Evolutionary conservation across 345 rosid species (phyloP).

Genomic region (Abelmoschus esculentus): DNA sequence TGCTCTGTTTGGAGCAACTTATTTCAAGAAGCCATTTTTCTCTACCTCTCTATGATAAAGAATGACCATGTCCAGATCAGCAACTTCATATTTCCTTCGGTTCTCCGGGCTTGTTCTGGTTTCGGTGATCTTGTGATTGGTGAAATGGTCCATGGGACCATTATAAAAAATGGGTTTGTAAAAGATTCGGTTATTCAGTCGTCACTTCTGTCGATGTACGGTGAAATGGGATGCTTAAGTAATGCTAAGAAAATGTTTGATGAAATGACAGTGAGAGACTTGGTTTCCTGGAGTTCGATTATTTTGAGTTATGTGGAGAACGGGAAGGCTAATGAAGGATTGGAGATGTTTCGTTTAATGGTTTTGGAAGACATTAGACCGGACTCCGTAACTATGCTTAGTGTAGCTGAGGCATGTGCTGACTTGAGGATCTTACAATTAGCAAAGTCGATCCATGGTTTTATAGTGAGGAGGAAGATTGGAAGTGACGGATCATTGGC

Average conservation of each 20-base stretch:
- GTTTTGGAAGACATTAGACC: conserved; percentile 35
- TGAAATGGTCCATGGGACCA: conserved; percentile 49
- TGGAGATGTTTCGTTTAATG: conserved; percentile 37
- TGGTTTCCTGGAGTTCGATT: conserved; percentile 65
- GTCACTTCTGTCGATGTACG: conserved; percentile 50
- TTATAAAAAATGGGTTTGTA: conserved; percentile 54
- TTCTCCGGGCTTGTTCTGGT: conserved; percentile 72
- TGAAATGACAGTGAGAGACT: conserved; percentile 43
- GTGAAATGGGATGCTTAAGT: conserved; percentile 38
- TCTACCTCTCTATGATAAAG: conserved; percentile 38
- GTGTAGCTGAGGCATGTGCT: conserved; percentile 47
- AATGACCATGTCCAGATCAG: conserved; percentile 19
- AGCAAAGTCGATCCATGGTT: conserved; percentile 47
- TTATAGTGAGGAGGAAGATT: conserved; percentile 28
- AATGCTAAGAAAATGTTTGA: conserved; percentile 58
- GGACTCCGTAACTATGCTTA: conserved; percentile 53
- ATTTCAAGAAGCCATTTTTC: conserved; percentile 41
- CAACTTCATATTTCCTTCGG: conserved; percentile 63
- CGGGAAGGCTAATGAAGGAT: conserved; percentile 33
- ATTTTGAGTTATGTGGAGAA: conserved; percentile 48
- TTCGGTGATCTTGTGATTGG: conserved; percentile 43
- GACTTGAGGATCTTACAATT: conserved; percentile 33
- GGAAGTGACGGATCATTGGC: conserved; percentile 34
- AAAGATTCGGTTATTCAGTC: conserved; percentile 53
- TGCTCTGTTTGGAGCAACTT: conserved; percentile 54